Percentiles rank a stretch among this genome's conserved stretches.
phyloP scores from a whole-genome alignment of 371 early-diverging fungal species.

The Rhizopus delemar region DNA sequence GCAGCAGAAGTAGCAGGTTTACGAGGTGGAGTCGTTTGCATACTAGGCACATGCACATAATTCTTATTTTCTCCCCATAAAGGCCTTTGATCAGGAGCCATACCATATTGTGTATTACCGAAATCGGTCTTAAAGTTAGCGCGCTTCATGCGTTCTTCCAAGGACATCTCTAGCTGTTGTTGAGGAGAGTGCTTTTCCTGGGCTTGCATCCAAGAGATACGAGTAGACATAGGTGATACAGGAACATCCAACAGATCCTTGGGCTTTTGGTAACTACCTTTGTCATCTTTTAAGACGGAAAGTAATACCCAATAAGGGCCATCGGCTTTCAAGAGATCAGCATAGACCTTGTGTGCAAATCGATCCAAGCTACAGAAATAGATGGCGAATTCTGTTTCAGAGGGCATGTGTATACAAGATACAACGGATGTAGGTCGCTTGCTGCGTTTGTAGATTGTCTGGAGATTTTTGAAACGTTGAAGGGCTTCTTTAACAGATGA shows the following conservation, averaged over 20 bases:
- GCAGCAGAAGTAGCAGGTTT: neutral
- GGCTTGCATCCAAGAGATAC: slow-evolving; percentile 1
- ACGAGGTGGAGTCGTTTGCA: slow-evolving; percentile 3
- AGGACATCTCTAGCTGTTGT: slow-evolving; percentile 9
- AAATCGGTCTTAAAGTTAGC: slow-evolving; percentile 16
- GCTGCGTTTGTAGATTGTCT: slow-evolving; percentile 26
- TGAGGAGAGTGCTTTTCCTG: slow-evolving; percentile 8
- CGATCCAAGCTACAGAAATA: slow-evolving; percentile 28
- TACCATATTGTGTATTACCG: slow-evolving; percentile 12
- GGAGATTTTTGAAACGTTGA: slow-evolving; percentile 24
- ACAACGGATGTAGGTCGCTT: slow-evolving; percentile 17
- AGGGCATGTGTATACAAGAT: slow-evolving; percentile 24
- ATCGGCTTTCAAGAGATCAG: slow-evolving; percentile 6
- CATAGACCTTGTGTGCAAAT: slow-evolving; percentile 12
- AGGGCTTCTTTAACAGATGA: slow-evolving; percentile 26
- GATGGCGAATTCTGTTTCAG: slow-evolving; percentile 8
- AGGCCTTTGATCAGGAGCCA: slow-evolving; percentile 26
- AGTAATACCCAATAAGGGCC: slow-evolving; percentile 33
- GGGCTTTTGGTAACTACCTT: slow-evolving; percentile 28
- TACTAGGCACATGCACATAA: slow-evolving; percentile 14
- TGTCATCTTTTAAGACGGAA: slow-evolving; percentile 34
- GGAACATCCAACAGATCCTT: slow-evolving; percentile 22
- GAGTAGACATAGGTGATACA: slow-evolving; percentile 2
- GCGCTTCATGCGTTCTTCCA: slow-evolving; percentile 27
- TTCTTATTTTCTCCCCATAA: slow-evolving; percentile 45